phyloP scores from a whole-genome alignment of 2,329 filamentous ascomycete genomes.

The Aspergillus sp. region DNA sequence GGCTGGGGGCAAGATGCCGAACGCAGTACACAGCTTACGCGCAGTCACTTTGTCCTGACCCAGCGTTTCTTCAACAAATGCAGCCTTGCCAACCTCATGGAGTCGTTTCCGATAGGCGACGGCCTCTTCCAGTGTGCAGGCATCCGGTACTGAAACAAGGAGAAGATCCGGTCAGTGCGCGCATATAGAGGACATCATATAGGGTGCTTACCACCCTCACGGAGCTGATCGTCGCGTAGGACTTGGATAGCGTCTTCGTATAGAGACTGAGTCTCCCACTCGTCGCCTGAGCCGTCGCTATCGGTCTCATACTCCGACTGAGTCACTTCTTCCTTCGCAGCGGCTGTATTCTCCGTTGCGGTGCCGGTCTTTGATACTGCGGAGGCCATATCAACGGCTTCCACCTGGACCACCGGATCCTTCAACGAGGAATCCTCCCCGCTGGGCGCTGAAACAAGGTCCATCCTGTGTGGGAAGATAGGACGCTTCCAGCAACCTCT shows the following conservation, averaged over 20 bases:
- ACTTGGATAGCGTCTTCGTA: constrained; percentile 65
- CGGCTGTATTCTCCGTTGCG: constrained; percentile 27
- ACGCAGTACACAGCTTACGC: constrained; percentile 83
- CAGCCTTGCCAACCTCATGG: constrained; percentile 72
- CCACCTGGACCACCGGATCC: constrained; percentile 39
- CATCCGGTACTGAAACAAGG: constrained; percentile 45
- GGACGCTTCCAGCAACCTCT: constrained; percentile 36
- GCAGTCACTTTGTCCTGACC: constrained; percentile 69
- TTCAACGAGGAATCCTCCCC: constrained; percentile 37
- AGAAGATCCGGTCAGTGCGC: neutral
- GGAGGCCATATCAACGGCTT: constrained; percentile 32
- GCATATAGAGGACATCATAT: constrained; percentile 1
- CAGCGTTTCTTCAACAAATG: constrained; percentile 74
- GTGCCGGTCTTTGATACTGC: constrained; percentile 19
- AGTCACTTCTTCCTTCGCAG: constrained; percentile 34
- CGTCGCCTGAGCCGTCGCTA: constrained; percentile 39
- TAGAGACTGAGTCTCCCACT: constrained; percentile 66
- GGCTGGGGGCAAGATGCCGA: constrained; percentile 71
- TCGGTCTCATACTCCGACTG: constrained; percentile 38
- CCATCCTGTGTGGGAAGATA: constrained; percentile 40
- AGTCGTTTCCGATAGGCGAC: constrained; percentile 68
- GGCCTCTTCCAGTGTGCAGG: constrained; percentile 70
- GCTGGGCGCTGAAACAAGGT: constrained; percentile 39
- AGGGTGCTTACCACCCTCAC: constrained; percentile 48
- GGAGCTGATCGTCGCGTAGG: constrained; percentile 55